Evolutionary conservation across 2,329 filamentous ascomycete genomes (phyloP), one percentile per base, ranked within the genome.

Genomic region (Cladophialophora psammophila): DNA sequence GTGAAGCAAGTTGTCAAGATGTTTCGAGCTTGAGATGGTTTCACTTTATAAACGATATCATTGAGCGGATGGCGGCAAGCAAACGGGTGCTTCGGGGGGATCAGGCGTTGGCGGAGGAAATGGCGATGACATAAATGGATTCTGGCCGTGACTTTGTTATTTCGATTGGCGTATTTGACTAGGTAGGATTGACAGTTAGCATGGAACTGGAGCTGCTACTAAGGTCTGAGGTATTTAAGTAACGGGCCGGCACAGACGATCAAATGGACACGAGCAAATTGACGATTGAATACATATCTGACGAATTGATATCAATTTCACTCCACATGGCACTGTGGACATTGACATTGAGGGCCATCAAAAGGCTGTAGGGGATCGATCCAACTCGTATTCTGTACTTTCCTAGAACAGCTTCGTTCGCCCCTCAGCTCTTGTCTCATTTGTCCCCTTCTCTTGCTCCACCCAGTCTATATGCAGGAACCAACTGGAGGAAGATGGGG

Each of bases 1-100:
- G 84, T 89, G 20, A 75, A 85, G 68, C 84, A 79, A 60, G 83
- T 87, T 36, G 82, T 89, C 70, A 88, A 86, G 79, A 82, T 90
- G 65, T 89, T 81, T 73, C 76, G 77, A 67, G 81, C 80, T 56
- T 82, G 48, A 63, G 34, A n/a, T 9, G 20, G 13, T 42, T 36
- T n/a, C 5, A 20, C 8, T 31, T 31, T 15, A n/a, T 18, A 15
- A 31, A 18, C 26, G 7, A 32, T 26, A 12, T 5, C 26, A 13
- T 26, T 31, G 45, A 9, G 45, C 5, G 45, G 13, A 26, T 1
- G 45, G 6, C 1, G 8, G 9, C 9, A 50, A 50, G 45, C 45
- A 50, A 50, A 10, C 45, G 45, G 45, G 45, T 20, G 45, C 26
- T 50, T 31, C 5, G 12, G 36, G 36, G 15, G 15, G 36, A 20